Evolutionary conservation across 148 eudicot species (phyloP).

Genomic region (Spergularia marina): DNA sequence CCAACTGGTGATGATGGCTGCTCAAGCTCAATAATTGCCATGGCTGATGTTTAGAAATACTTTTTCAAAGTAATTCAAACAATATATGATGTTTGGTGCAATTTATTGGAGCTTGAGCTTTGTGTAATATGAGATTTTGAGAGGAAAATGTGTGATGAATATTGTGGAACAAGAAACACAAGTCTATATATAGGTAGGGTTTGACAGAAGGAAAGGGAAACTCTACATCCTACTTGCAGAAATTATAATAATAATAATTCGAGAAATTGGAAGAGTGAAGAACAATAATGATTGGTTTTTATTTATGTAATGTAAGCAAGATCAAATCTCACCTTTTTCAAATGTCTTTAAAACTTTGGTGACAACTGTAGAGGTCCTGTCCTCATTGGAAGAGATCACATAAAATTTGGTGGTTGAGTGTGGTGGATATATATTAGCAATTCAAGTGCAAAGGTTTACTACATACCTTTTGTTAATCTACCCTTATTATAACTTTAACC

Average conservation of each 20-base stretch:
- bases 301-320: constrained; percentile 39
- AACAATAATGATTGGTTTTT: constrained; percentile 52
- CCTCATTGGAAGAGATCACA: constrained; percentile 44
- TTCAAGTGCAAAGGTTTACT: too few relatives aligned
- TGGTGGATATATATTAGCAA: constrained; percentile 21
- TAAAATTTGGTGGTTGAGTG: constrained; percentile 73
- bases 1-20: constrained; percentile 40
- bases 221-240: constrained; percentile 23
- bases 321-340: constrained; percentile 55
- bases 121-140: background rate
- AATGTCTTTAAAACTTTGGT: constrained; percentile 29
- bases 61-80: background rate
- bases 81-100: background rate
- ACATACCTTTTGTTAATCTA: background rate
- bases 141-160: constrained; percentile 27
- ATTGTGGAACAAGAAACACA: background rate
- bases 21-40: constrained; percentile 66
- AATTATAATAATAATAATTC: constrained; percentile 10
- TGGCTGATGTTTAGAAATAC: constrained; percentile 8
- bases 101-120: background rate
- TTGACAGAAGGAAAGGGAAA: constrained; percentile 15
- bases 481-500: too few relatives aligned
- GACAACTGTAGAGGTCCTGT: constrained; percentile 70
- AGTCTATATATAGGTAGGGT: constrained; percentile 21
- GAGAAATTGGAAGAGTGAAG: constrained; percentile 5